Evolutionary conservation across 2,329 filamentous ascomycete species (phyloP), one percentile per base, ranked within the genome.

Genomic region (Colletotrichum sp.): DNA sequence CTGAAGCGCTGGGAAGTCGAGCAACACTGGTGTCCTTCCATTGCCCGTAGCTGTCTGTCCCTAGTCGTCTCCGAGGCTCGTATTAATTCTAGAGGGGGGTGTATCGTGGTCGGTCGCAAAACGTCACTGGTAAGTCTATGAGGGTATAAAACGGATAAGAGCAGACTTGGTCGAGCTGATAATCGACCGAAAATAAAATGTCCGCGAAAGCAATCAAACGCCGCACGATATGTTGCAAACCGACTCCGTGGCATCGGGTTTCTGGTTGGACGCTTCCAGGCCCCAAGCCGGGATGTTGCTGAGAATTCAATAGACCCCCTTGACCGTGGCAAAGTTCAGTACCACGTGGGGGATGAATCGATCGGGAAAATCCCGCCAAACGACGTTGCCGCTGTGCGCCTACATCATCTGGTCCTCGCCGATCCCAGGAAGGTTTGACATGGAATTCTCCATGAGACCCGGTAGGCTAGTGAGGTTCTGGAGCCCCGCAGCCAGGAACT

Each of bases 401-500:
- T 76, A 78, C 69, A 78, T 67, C 82, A 84, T 82, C 63, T 79
- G 82, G 80, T 89, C 87, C 77, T 90, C 88, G 70, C 85, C 86
- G 74, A 89, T 88, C 52, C 84, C 84, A 16, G 83, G 85, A 72
- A 84, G 80, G 66, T 81, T 85, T 34, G 77, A 61, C n/a, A 84
- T 81, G 6, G 71, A 66, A 36, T 76, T 78, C 68, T 78, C 77
- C 75, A 78, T 77, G n/a, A 78, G 66, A 30, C 77, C 77, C 16
- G 75, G 75, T 32, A 78, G 59, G 48, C 61, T 74, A n/a, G 84
- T 83, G 15, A 83, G 85, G 75, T 84, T 81, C 69, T 81, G 85
- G 75, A 89, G 83, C 21, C 87, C 88, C 10, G 87, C 87, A 39
- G 88, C 85, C 48, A 86, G 79, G 57, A 85, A 86, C 78, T 91